Percentiles rank a stretch among this genome's conserved stretches.
Conservation (phyloP, 257 asterid species). For the Schizonepeta tenuifolia region DNA sequence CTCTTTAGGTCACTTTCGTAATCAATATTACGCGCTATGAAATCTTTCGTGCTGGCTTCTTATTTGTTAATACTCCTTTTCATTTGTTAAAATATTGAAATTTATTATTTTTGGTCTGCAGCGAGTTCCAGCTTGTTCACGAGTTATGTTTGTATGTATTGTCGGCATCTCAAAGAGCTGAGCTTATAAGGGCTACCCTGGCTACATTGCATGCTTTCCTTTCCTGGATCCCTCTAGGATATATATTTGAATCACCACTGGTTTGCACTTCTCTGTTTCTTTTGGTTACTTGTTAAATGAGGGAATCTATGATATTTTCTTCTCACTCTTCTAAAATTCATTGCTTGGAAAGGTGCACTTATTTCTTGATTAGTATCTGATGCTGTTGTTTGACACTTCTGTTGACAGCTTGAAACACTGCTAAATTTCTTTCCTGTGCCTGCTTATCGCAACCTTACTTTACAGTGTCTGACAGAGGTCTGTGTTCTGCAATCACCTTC, state of each 20-base stretch:
- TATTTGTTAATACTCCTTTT: neutral
- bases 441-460: slow-evolving; percentile 88
- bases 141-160: slow-evolving; percentile 91
- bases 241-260: slow-evolving; percentile 96
- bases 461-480: slow-evolving; percentile 98
- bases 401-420: slow-evolving; percentile 82
- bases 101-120: slow-evolving; percentile 43
- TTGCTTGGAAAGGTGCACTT: slow-evolving; percentile 16
- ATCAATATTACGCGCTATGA: neutral
- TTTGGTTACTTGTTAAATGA: slow-evolving; percentile 30
- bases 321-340: slow-evolving; percentile 16
- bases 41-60: neutral
- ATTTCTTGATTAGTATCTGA: slow-evolving; percentile 26
- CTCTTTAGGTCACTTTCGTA: slow-evolving; percentile 9
- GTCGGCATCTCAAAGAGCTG: slow-evolving; percentile 93
- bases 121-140: slow-evolving; percentile 96
- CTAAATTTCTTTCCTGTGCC: slow-evolving; percentile 75
- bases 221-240: slow-evolving; percentile 99
- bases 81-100: slow-evolving; percentile 14
- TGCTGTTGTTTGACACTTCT: slow-evolving; percentile 27
- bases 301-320: slow-evolving; percentile 9
- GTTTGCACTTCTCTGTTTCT: slow-evolving; percentile 53
- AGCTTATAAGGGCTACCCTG: slow-evolving; percentile 92
- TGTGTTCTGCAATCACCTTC: slow-evolving; percentile 5
- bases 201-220: slow-evolving; percentile 96